A percentile compares a stretch with the other conserved stretches of the same genome.
These are phyloP conservation scores for Ailanthus altissimus DNA, from an alignment of 345 rosid genomes.

Conservation along the genomic window DNA sequence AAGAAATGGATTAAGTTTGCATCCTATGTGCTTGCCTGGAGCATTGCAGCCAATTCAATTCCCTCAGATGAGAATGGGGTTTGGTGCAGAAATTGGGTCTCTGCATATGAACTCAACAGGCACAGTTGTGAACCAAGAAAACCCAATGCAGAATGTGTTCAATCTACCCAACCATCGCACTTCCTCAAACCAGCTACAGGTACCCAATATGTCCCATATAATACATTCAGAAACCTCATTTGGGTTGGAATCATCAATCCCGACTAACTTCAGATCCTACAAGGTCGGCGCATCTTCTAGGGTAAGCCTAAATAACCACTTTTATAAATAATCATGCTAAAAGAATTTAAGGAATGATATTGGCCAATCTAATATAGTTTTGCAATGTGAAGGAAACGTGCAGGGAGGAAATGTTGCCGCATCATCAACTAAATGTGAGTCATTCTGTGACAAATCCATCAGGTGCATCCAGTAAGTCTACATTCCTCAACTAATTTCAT, in stretches of 20 bases:
- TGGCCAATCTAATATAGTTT: conserved; percentile 17
- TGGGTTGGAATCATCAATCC: conserved; percentile 59
- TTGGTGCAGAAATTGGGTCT: conserved; percentile 36
- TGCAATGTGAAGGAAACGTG: conserved; percentile 46
- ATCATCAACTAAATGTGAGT: conserved; percentile 41
- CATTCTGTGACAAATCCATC: conserved; percentile 39
- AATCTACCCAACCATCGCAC: conserved; percentile 43
- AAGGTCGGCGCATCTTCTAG: conserved; percentile 38
- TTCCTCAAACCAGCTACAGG: conserved; percentile 34
- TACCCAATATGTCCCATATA: conserved; percentile 39
- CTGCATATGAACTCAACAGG: conserved; percentile 30
- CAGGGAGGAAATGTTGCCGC: conserved; percentile 46
- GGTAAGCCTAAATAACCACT: conserved; percentile 41
- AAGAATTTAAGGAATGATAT: neutral
- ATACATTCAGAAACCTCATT: conserved; percentile 47
- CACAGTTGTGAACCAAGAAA: conserved; percentile 40
- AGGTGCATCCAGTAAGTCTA: conserved; percentile 33
- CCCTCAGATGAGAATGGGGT: conserved; percentile 36
- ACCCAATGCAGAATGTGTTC: conserved; percentile 30
- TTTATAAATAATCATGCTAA: neutral
- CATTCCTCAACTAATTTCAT: neutral
- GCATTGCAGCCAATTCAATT: conserved; percentile 50
- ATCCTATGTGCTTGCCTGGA: conserved; percentile 67
- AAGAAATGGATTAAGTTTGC: conserved; percentile 75
- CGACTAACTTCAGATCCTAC: conserved; percentile 49